phyloP scores from a whole-genome alignment of 805 yeast species.

The Middelhovenomyces tepae region DNA sequence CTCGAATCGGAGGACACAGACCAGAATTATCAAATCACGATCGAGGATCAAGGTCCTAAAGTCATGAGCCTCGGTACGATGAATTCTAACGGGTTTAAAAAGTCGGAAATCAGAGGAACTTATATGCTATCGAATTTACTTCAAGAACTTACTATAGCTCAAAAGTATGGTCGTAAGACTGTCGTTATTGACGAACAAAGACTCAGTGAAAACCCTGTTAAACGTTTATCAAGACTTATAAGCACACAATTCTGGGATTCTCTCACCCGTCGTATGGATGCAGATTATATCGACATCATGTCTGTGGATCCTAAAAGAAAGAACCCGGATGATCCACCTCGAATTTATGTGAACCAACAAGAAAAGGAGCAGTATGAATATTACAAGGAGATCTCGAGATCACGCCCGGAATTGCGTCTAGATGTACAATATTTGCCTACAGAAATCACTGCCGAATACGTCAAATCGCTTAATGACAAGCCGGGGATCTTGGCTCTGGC shows the following conservation, averaged over 20 bases:
- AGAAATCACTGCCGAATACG: conserved; percentile 65
- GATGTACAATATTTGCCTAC: conserved; percentile 74
- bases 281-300: conserved; percentile 53
- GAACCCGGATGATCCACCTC: conserved; percentile 54
- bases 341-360: conserved; percentile 68
- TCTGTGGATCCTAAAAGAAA: conserved; percentile 71
- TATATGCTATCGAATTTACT: conserved; percentile 79
- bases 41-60: conserved; percentile 79
- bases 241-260: conserved; percentile 71
- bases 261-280: conserved; percentile 63
- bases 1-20: conserved; percentile 79
- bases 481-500: conserved; percentile 88
- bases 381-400: conserved; percentile 44
- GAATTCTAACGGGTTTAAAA: conserved; percentile 72
- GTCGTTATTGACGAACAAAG: conserved; percentile 76
- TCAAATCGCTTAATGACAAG: conserved; percentile 62
- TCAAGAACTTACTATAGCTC: conserved; percentile 84
- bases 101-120: conserved; percentile 72
- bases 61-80: conserved; percentile 74
- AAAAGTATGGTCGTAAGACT: conserved; percentile 66
- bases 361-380: conserved; percentile 67
- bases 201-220: conserved; percentile 80
- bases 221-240: conserved; percentile 63
- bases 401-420: conserved; percentile 47
- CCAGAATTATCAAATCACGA: conserved; percentile 71